Base-by-base conservation (phyloP, 495 filamentous ascomycete species). In the Lindgomyces ingoldianus region DNA sequence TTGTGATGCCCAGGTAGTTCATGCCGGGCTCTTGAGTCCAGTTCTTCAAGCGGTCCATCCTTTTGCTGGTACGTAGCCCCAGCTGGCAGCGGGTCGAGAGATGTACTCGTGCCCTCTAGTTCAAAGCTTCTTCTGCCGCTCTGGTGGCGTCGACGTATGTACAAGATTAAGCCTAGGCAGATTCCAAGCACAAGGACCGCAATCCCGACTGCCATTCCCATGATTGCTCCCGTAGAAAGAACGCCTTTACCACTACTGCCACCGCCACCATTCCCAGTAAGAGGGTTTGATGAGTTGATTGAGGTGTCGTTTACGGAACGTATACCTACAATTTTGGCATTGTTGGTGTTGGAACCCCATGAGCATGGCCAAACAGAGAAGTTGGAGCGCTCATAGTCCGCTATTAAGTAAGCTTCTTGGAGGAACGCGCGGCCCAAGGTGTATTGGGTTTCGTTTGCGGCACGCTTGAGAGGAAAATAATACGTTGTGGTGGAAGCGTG, bases 261-360 rank as follows among this genome's bases (percentile, higher is more conserved):
- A 29, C 48, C 49, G 51, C 48, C 30, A 4, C 46, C 71, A 16
- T 54, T 29, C 22, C 29, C 73, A 10, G 64, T 62, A 25, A 24
- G 76, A 74, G 46, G 79, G 81, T 0, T 78, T 77, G 57, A 78
- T 84, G 57, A 80, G 78, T 2, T 72, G 66, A 48, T 55, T 62
- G 52, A 39, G 0, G 41, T 57, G 6, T 52, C 64, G 29, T 64
- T 59, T n/a, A 60, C 33, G 24, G 53, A 55, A 4, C 77, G 77
- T 54, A 88, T 85, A 16, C 73, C 67, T 54, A 83, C 70, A 36
- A 89, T 73, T 30, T 78, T 83, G 79, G 24, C 51, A 18, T 4
- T 75, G 72, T 24, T 80, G 76, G 51, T 75, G 78, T 57, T 81
- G 78, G 21, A 89, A 74, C 21, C 88, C 85, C 63, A 91, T 89